Percentiles rank a stretch among this genome's conserved stretches.
Conservation (phyloP, 2,329 filamentous ascomycete genomes). For the Leptographium galeiforme region DNA sequence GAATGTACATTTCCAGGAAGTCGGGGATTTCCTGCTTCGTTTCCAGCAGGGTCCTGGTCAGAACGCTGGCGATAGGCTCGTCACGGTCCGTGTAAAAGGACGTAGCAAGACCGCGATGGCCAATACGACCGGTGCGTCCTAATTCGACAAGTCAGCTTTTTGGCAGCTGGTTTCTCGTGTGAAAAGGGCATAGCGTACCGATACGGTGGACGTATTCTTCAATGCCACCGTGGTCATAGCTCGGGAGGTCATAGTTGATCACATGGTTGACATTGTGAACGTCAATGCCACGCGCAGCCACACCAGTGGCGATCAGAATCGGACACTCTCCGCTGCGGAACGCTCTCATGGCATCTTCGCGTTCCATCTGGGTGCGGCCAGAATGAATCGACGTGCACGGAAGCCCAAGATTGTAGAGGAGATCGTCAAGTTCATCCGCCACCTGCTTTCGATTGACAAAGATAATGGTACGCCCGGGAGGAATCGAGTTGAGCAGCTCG, state of each 20-base stretch:
- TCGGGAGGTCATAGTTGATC: slow-evolving; percentile 85
- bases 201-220: slow-evolving; percentile 92
- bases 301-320: slow-evolving; percentile 73
- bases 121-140: slow-evolving; percentile 90
- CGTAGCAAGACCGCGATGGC: slow-evolving; percentile 70
- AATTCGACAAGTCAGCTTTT: slow-evolving; percentile 3
- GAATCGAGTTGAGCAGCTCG: slow-evolving; percentile 56
- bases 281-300: slow-evolving; percentile 80
- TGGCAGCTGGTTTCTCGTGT: not conserved
- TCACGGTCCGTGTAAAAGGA: slow-evolving; percentile 80
- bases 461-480: slow-evolving; percentile 68
- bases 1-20: slow-evolving; percentile 56
- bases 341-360: slow-evolving; percentile 78
- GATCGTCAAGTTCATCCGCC: slow-evolving; percentile 80
- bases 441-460: slow-evolving; percentile 74
- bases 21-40: slow-evolving; percentile 67
- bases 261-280: slow-evolving; percentile 79
- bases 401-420: slow-evolving; percentile 62
- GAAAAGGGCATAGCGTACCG: slow-evolving; percentile 38
- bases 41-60: slow-evolving; percentile 75
- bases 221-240: slow-evolving; percentile 64
- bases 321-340: slow-evolving; percentile 66
- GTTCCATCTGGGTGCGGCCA: slow-evolving; percentile 77
- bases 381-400: slow-evolving; percentile 82
- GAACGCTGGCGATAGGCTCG: slow-evolving; percentile 53